Evolutionary conservation across 495 filamentous ascomycete species (phyloP).

Genomic region (Penicillium nucicola): DNA sequence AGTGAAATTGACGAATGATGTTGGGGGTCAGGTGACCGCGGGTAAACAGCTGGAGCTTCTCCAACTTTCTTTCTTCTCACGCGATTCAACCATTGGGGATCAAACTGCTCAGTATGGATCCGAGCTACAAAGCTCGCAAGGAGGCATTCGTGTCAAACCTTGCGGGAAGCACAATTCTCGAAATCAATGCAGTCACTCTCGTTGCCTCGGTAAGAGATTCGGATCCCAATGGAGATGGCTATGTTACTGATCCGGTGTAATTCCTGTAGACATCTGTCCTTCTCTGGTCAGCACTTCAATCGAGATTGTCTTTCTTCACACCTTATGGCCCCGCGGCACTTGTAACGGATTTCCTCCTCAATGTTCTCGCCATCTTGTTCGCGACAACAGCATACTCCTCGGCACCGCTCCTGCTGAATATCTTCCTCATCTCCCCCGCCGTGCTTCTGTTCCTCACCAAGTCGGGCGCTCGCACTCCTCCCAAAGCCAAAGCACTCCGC

Average conservation of each 20-base stretch:
- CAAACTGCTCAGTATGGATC: slow-evolving; percentile 41
- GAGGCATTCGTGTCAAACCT: slow-evolving; percentile 94
- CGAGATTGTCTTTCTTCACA: slow-evolving; percentile 79
- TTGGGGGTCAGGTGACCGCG: slow-evolving; percentile 3
- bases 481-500: slow-evolving; percentile 58
- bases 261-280: slow-evolving; percentile 66
- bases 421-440: slow-evolving; percentile 70
- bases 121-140: slow-evolving; percentile 82
- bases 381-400: slow-evolving; percentile 83
- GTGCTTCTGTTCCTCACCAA: slow-evolving; percentile 56
- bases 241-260: not conserved
- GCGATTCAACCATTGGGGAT: not conserved
- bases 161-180: slow-evolving; percentile 74
- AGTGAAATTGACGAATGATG: slow-evolving; percentile 6
- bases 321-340: slow-evolving; percentile 66
- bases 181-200: slow-evolving; percentile 82
- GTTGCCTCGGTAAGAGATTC: slow-evolving; percentile 71
- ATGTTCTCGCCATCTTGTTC: slow-evolving; percentile 75
- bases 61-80: not conserved
- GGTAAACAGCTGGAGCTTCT: slow-evolving; percentile 2
- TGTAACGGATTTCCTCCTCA: slow-evolving; percentile 80
- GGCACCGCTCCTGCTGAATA: slow-evolving; percentile 68
- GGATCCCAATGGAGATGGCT: not conserved
- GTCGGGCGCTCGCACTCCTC: slow-evolving; percentile 34
- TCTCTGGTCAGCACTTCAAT: slow-evolving; percentile 87